These are phyloP conservation scores for Teratosphaeria gauchensis DNA, from an alignment of 2,329 filamentous ascomycete species.

Conservation along the genomic window DNA sequence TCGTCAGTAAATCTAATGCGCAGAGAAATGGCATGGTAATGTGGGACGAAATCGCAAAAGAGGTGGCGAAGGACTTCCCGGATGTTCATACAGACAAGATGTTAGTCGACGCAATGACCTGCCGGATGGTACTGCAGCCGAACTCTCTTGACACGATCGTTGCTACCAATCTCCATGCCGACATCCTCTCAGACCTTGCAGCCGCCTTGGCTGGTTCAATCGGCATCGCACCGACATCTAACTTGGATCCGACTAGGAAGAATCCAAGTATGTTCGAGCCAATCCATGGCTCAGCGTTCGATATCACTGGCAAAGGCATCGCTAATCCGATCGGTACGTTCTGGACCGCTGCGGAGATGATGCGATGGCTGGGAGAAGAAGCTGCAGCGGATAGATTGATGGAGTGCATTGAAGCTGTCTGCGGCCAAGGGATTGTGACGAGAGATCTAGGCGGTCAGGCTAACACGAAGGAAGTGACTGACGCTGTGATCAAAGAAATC, in stretches of 20 bases:
- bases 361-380: conserved; percentile 49
- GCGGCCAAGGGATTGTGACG: conserved; percentile 43
- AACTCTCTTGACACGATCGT: conserved; percentile 39
- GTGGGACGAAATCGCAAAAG: conserved; percentile 39
- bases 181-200: conserved; percentile 55
- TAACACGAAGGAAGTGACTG: conserved; percentile 49
- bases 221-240: conserved; percentile 62
- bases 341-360: conserved; percentile 62
- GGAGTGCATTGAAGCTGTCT: conserved; percentile 52
- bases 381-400: conserved; percentile 47
- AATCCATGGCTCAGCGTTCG: conserved; percentile 54
- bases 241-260: conserved; percentile 53
- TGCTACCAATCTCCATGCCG: conserved; percentile 34
- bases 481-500: conserved; percentile 46
- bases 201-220: conserved; percentile 62
- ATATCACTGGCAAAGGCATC: conserved; percentile 54
- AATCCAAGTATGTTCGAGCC: conserved; percentile 56
- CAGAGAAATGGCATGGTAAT: conserved; percentile 41
- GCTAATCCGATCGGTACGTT: conserved; percentile 58
- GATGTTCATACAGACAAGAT: conserved; percentile 40
- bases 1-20: conserved; percentile 42
- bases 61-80: conserved; percentile 37
- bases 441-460: conserved; percentile 50
- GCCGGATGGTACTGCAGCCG: conserved; percentile 38
- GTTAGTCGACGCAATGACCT: conserved; percentile 42